Evolutionary conservation across 495 filamentous ascomycete genomes (phyloP), one percentile per base, ranked within the genome.

Genomic region (Aspergillus conjunctus): DNA sequence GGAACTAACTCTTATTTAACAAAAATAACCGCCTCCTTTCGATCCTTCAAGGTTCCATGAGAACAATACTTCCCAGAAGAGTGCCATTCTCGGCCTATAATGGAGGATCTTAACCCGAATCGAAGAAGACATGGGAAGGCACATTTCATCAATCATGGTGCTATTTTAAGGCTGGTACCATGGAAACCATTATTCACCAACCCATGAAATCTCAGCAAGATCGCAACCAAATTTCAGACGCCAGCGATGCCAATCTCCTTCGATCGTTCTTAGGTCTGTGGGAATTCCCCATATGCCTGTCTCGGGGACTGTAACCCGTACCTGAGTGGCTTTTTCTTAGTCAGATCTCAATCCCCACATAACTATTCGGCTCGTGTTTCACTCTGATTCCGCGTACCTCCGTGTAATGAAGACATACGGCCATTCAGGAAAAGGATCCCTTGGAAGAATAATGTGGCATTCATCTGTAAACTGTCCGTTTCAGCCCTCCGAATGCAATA

Each of bases 151-250:
- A 34, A 14, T 33, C 21, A 7, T 44, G 31, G 26, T 63, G 34
- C 61, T 63, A 63, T 63, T 63, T 63, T 63, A 63, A 59, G 61
- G 56, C 50, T n/a, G 32, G 56, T 58, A 59, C 61, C 61, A 58
- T 46, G 60, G 60, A 34, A 37, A 20, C n/a, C 44, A 22, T 48
- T 43, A 26, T n/a, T 41, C 4, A 49, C 11, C 18, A 33, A 51
- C 56, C 56, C 14, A 39, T 50, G 30, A 48, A 21, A 48, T 48
- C 17, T 18, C 17, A 48, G 6, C 6, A 22, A 21, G 20, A 48
- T 20, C 44, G 21, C 44, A 48, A 48, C 9, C 44, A 41, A n/a
- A 34, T 58, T 33, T 50, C 56, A 32, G 31, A 37, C 37, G 30
- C 45, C 44, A 49, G 12, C 46, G 7, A 21, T 32, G 34, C 50